Evolutionary conservation across 768 basidiomycete genomes (phyloP).

Genomic region (Rhizopogon vinicolor): DNA sequence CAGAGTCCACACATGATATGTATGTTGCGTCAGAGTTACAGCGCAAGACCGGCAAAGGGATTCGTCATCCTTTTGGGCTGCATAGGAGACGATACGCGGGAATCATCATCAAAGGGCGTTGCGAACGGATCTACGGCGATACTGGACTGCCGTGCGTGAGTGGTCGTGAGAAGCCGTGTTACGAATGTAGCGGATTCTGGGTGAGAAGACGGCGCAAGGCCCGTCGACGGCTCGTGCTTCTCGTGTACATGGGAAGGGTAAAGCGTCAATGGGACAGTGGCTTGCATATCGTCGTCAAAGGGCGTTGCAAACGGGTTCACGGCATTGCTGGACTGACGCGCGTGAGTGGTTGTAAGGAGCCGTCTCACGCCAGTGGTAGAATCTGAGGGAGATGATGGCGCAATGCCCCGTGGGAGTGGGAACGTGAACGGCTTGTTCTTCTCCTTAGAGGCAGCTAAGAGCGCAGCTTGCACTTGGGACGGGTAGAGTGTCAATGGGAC

Average conservation of each 20-base stretch:
- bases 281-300: constrained; percentile 60
- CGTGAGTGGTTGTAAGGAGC: constrained; percentile 38
- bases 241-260: constrained; percentile 12
- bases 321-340: constrained; percentile 29
- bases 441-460: not conserved
- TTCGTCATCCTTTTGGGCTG: constrained; percentile 47
- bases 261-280: constrained; percentile 8
- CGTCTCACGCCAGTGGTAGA: constrained; percentile 36
- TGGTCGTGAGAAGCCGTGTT: constrained; percentile 40
- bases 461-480: constrained; percentile 13
- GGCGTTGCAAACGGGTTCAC: constrained; percentile 68
- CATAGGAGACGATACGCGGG: constrained; percentile 26
- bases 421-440: not conserved
- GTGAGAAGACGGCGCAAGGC: too few species aligned
- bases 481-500: constrained; percentile 13
- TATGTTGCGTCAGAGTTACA: constrained; percentile 15
- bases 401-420: not conserved
- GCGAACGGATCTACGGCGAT: constrained; percentile 51
- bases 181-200: constrained; percentile 29
- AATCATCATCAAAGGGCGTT: constrained; percentile 79
- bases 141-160: constrained; percentile 35
- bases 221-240: constrained; percentile 13
- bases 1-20: not conserved
- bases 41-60: constrained; percentile 39
- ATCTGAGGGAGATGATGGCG: constrained; percentile 11